phyloP scores from a whole-genome alignment of 2,329 filamentous ascomycete genomes.

The Tolypocladium nubicola region DNA sequence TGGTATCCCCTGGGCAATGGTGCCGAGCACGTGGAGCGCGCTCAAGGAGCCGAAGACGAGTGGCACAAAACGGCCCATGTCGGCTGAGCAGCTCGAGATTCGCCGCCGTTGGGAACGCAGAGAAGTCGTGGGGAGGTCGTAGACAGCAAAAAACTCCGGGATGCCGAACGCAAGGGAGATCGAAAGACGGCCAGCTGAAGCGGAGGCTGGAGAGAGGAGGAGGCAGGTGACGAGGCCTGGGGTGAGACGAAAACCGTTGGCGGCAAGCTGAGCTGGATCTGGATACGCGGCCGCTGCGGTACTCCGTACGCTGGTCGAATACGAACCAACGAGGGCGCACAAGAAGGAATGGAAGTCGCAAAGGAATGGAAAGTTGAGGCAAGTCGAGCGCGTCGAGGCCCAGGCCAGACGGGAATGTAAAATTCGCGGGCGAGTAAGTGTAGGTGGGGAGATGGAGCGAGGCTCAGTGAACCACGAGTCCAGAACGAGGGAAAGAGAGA shows the following conservation, averaged over 20 bases:
- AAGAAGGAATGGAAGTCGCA: not conserved
- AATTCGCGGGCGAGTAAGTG: not conserved
- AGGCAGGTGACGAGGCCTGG: not conserved
- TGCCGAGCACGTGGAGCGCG: slow-evolving; percentile 13
- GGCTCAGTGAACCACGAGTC: not conserved
- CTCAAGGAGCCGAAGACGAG: slow-evolving; percentile 16
- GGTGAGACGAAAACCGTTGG: not conserved
- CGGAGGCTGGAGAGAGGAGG: not conserved
- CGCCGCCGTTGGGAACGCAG: not conserved
- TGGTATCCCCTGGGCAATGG: slow-evolving; percentile 11
- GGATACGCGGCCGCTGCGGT: not conserved
- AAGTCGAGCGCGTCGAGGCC: not conserved
- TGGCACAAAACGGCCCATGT: slow-evolving; percentile 17
- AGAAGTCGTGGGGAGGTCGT: slow-evolving; percentile 3
- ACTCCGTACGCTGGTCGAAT: not conserved
- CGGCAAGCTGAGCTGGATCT: not conserved
- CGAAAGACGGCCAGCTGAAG: not conserved
- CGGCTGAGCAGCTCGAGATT: not conserved
- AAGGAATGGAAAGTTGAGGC: not conserved
- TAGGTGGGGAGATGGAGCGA: not conserved
- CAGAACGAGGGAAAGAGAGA: not conserved
- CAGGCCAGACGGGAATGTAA: not conserved
- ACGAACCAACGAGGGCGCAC: not conserved
- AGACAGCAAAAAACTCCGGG: no score
- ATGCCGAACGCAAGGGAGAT: not conserved